These are phyloP conservation scores for Epicoccum nigrum DNA, from an alignment of 2,329 filamentous ascomycete genomes.

Conservation along the genomic window DNA sequence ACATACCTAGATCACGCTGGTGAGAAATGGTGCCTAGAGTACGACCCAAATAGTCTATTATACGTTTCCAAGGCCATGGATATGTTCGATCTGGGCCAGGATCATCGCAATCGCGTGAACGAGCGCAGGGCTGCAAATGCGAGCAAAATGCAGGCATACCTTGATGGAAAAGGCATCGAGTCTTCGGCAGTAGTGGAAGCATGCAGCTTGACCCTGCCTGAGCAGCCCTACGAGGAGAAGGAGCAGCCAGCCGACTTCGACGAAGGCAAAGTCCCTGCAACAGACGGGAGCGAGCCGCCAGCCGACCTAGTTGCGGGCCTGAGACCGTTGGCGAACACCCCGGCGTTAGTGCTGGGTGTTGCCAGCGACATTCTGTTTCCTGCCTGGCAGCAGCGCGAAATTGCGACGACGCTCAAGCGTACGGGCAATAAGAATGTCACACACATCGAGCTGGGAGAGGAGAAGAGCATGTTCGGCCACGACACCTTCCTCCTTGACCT, in stretches of 20 bases:
- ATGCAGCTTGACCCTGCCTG: slow-evolving; percentile 84
- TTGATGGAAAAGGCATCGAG: slow-evolving; percentile 38
- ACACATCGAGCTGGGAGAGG: slow-evolving; percentile 90
- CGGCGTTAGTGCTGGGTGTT: slow-evolving; percentile 88
- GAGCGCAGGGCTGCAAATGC: slow-evolving; percentile 67
- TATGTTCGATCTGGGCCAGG: slow-evolving; percentile 84
- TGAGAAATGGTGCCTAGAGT: slow-evolving; percentile 97
- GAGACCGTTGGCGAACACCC: slow-evolving; percentile 72
- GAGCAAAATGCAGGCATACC: slow-evolving; percentile 60
- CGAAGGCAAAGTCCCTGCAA: slow-evolving; percentile 39
- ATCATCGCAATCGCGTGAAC: slow-evolving; percentile 69
- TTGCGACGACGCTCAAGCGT: slow-evolving; percentile 79
- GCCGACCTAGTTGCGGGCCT: slow-evolving; percentile 81
- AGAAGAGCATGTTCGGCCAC: slow-evolving; percentile 93
- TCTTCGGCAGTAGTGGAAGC: slow-evolving; percentile 48
- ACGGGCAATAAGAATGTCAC: slow-evolving; percentile 81
- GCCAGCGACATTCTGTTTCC: slow-evolving; percentile 96
- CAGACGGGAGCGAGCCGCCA: slow-evolving; percentile 63
- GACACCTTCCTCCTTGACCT: slow-evolving; percentile 95
- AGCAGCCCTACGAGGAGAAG: slow-evolving; percentile 85
- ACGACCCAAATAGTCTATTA: slow-evolving; percentile 91
- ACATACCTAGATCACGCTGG: slow-evolving; percentile 98
- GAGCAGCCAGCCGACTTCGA: slow-evolving; percentile 52
- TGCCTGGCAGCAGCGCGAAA: slow-evolving; percentile 95
- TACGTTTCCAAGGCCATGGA: slow-evolving; percentile 99